Evolutionary conservation across 768 basidiomycete genomes (phyloP).

Genomic region (Amanita polypyramis): DNA sequence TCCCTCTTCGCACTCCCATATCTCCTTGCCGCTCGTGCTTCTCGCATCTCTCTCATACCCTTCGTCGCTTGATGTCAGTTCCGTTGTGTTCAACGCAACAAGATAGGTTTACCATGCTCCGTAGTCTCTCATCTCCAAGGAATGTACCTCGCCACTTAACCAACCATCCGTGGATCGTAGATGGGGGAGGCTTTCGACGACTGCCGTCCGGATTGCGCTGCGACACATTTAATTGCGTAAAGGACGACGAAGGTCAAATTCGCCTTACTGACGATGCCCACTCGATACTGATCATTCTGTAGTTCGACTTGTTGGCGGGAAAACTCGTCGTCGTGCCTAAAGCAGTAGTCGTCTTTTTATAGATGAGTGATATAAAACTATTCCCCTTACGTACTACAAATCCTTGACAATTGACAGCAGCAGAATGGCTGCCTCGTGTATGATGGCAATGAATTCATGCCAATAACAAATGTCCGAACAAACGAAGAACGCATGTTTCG

Average conservation of each 20-base stretch:
- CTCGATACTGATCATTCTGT: slow-evolving; percentile 37
- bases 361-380: neutral
- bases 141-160: slow-evolving; percentile 72
- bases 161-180: slow-evolving; percentile 66
- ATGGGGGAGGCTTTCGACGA: slow-evolving; percentile 38
- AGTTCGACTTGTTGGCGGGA: slow-evolving; percentile 7
- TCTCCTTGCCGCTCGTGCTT: slow-evolving; percentile 26
- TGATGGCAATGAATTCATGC: neutral
- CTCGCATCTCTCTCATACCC: slow-evolving; percentile 65
- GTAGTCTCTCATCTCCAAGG: slow-evolving; percentile 46
- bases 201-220: slow-evolving; percentile 35
- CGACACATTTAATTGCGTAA: slow-evolving; percentile 4
- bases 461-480: neutral
- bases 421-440: neutral
- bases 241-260: slow-evolving; percentile 2
- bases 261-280: slow-evolving; percentile 34
- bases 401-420: neutral
- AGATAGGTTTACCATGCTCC: slow-evolving; percentile 30
- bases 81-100: neutral
- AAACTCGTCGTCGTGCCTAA: neutral
- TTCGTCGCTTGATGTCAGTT: slow-evolving; percentile 12
- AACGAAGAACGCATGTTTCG: neutral
- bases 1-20: slow-evolving; percentile 15
- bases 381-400: neutral
- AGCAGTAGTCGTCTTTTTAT: neutral